phyloP scores from a whole-genome alignment of 352 stramenopile genomes.

The Phytophthora agathidicida region DNA sequence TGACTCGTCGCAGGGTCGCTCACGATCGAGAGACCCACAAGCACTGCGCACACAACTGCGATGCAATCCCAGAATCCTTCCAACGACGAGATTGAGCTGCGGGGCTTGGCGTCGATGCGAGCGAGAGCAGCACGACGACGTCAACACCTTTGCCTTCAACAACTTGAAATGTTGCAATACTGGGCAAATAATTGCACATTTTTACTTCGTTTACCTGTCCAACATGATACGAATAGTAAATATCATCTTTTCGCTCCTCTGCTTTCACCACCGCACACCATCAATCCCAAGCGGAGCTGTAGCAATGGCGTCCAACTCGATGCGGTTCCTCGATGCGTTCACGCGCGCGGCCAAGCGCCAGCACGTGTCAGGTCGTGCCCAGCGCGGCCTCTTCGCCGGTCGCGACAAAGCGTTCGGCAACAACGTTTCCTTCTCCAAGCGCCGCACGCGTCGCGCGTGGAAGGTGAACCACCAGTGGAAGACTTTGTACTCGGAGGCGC shows the following conservation, averaged over 20 bases:
- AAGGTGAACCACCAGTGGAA: conserved; percentile 95
- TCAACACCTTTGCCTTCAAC: too few relatives aligned
- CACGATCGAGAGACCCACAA: conserved; percentile 12
- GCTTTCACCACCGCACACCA: conserved; percentile 8
- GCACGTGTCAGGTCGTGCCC: conserved; percentile 77
- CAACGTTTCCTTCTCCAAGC: conserved; percentile 95
- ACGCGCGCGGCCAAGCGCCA: conserved; percentile 66
- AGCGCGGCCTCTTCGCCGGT: conserved; percentile 92
- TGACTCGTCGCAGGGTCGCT: conserved; percentile 23
- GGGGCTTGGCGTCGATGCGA: conserved; percentile 16
- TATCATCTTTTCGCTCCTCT: conserved; percentile 4
- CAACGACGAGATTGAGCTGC: conserved; percentile 25
- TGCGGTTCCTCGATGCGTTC: conserved; percentile 66
- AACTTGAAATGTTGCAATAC: too few relatives aligned
- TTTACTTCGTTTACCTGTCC: too few relatives aligned
- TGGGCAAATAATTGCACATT: too few relatives aligned
- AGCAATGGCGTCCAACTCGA: conserved; percentile 37
- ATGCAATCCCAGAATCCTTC: conserved; percentile 31
- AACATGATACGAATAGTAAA: too few relatives aligned
- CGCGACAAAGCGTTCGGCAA: conserved; percentile 95
- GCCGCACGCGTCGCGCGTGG: conserved; percentile 91
- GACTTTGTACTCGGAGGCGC: conserved; percentile 86
- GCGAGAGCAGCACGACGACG: conserved; percentile 7
- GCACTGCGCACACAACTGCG: conserved; percentile 25
- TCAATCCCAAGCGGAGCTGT: neutral